Conservation (phyloP, 768 basidiomycete genomes). For the Termitomyces sp. region DNA sequence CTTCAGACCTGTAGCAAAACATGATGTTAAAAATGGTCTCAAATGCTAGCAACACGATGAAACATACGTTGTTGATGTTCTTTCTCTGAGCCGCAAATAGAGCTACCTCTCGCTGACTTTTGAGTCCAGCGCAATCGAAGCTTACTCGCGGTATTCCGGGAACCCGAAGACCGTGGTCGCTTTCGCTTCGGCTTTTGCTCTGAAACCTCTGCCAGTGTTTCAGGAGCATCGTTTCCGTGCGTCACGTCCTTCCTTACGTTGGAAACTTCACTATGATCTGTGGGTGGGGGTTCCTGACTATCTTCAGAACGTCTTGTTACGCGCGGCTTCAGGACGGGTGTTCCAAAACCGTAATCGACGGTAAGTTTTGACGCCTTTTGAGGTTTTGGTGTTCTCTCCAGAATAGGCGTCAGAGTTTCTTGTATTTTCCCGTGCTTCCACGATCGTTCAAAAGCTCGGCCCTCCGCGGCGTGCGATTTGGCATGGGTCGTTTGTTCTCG, state of each 20-base stretch:
- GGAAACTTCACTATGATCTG: slow-evolving; percentile 4
- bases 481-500: slow-evolving; percentile 44
- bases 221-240: background rate
- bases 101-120: background rate
- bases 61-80: slow-evolving; percentile 7
- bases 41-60: background rate
- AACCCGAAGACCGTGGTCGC: background rate
- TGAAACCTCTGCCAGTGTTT: background rate
- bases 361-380: background rate
- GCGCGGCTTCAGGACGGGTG: slow-evolving; percentile 55
- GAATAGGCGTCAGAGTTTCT: background rate
- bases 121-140: background rate
- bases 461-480: slow-evolving; percentile 41
- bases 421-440: slow-evolving; percentile 21
- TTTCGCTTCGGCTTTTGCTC: background rate
- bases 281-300: background rate
- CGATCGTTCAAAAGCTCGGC: slow-evolving; percentile 23
- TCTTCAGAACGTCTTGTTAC: slow-evolving; percentile 10
- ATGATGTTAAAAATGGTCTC: background rate
- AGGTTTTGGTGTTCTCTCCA: background rate
- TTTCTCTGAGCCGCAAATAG: background rate
- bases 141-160: background rate
- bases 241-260: background rate
- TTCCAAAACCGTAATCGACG: slow-evolving; percentile 40
- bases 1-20: slow-evolving; percentile 43